phyloP scores from a whole-genome alignment of 2,329 filamentous ascomycete genomes.

The Chaetomium olivaceum region DNA sequence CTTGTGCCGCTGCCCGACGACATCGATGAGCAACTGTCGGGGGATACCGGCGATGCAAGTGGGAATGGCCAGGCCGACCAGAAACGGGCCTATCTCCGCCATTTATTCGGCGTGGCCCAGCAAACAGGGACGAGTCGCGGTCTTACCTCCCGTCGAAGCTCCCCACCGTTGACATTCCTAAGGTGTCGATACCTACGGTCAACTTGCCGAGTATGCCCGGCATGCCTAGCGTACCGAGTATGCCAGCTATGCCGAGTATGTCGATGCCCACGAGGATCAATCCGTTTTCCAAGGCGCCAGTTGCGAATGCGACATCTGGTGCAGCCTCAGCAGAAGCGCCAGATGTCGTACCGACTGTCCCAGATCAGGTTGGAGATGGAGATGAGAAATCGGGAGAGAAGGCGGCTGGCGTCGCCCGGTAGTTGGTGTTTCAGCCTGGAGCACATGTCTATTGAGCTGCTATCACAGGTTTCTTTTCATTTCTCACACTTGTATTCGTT shows the following conservation, averaged over 20 bases:
- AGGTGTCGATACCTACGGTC: slow-evolving; percentile 31
- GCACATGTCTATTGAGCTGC: neutral
- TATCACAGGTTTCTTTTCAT: too few species aligned
- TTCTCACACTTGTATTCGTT: neutral
- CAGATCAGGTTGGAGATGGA: neutral
- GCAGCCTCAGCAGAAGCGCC: neutral
- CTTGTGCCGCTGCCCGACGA: slow-evolving; percentile 51
- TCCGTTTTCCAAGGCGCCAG: slow-evolving; percentile 35
- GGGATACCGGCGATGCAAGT: slow-evolving; percentile 29
- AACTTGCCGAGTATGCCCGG: slow-evolving; percentile 30
- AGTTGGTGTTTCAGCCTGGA: neutral
- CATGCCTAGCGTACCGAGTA: slow-evolving; percentile 23
- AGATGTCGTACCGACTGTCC: neutral
- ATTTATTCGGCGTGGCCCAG: slow-evolving; percentile 52
- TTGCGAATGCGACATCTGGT: neutral
- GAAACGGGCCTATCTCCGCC: slow-evolving; percentile 48
- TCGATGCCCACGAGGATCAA: slow-evolving; percentile 38
- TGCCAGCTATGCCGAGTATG: slow-evolving; percentile 32
- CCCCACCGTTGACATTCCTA: slow-evolving; percentile 35
- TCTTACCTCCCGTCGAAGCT: slow-evolving; percentile 49
- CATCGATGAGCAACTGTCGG: slow-evolving; percentile 35
- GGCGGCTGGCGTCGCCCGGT: neutral
- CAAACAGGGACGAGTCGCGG: slow-evolving; percentile 48
- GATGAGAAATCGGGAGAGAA: neutral
- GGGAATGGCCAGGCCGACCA: slow-evolving; percentile 34